Percentiles rank a stretch among this genome's conserved stretches.
These are phyloP conservation scores for Cairneyella variabilis DNA, from an alignment of 495 filamentous ascomycete genomes.

Conservation along the genomic window DNA sequence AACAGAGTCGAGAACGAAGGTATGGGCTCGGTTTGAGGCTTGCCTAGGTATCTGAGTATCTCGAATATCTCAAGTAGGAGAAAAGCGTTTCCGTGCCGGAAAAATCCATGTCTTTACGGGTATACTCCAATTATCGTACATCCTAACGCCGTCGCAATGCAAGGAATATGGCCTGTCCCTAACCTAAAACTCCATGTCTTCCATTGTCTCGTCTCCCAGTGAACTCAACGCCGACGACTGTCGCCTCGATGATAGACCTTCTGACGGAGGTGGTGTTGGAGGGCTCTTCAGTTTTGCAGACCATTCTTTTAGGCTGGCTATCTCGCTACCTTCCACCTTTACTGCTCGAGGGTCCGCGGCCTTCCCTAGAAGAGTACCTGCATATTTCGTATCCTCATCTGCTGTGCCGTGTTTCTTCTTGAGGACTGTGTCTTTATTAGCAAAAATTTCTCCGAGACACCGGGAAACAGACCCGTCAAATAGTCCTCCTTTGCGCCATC, in stretches of 20 bases:
- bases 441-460: background rate
- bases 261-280: constrained; percentile 2
- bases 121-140: constrained; percentile 17
- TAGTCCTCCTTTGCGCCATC: constrained; percentile 64
- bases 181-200: constrained; percentile 23
- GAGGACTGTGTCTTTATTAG: constrained; percentile 43
- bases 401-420: constrained; percentile 85
- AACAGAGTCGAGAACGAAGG: constrained; percentile 21
- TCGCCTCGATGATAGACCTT: constrained; percentile 35
- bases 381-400: constrained; percentile 74
- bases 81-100: no score
- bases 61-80: background rate
- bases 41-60: background rate
- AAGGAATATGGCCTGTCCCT: no score
- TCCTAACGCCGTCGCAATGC: constrained; percentile 27
- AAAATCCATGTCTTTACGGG: constrained; percentile 1
- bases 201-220: constrained; percentile 33
- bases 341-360: constrained; percentile 61
- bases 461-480: constrained; percentile 48
- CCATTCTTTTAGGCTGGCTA: constrained; percentile 67
- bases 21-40: constrained; percentile 12
- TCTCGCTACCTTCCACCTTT: constrained; percentile 66
- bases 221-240: constrained; percentile 50
- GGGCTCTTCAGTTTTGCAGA: constrained; percentile 29
- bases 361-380: constrained; percentile 74